phyloP scores from a whole-genome alignment of 352 stramenopile genomes.

The Labyrinthula sp. region DNA sequence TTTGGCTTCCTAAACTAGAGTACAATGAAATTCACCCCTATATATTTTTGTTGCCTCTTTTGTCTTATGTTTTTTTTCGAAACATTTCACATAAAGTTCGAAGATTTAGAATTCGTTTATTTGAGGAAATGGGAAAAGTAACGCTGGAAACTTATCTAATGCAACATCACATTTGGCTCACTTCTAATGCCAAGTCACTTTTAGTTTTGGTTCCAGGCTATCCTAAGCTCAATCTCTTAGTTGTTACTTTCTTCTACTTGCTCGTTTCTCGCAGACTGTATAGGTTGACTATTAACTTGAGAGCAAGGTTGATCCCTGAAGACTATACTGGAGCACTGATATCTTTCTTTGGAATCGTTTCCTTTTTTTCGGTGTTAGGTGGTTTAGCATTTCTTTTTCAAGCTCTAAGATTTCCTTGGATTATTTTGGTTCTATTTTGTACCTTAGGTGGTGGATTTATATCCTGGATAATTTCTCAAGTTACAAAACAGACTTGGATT shows the following conservation, averaged over 20 bases:
- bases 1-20: conserved; percentile 43
- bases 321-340: background rate
- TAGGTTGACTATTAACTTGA: conserved; percentile 29
- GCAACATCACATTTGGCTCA: conserved; percentile 68
- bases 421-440: no score
- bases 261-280: conserved; percentile 39
- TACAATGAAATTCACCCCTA: conserved; percentile 65
- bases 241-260: conserved; percentile 53
- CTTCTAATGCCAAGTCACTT: conserved; percentile 59
- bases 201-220: conserved; percentile 43
- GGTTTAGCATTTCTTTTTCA: no score
- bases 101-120: conserved; percentile 41
- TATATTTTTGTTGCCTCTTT: conserved; percentile 52
- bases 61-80: conserved; percentile 57
- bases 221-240: conserved; percentile 47
- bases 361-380: no score
- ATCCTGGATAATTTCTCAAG: no score
- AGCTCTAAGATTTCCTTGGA: no score
- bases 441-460: no score
- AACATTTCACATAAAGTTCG: conserved; percentile 51
- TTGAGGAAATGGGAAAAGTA: conserved; percentile 58
- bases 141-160: conserved; percentile 70
- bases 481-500: no score
- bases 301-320: conserved; percentile 16
- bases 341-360: background rate